Base-by-base conservation (phyloP, 2,329 filamentous ascomycete species). In the Proliferodiscus dingleyae region DNA sequence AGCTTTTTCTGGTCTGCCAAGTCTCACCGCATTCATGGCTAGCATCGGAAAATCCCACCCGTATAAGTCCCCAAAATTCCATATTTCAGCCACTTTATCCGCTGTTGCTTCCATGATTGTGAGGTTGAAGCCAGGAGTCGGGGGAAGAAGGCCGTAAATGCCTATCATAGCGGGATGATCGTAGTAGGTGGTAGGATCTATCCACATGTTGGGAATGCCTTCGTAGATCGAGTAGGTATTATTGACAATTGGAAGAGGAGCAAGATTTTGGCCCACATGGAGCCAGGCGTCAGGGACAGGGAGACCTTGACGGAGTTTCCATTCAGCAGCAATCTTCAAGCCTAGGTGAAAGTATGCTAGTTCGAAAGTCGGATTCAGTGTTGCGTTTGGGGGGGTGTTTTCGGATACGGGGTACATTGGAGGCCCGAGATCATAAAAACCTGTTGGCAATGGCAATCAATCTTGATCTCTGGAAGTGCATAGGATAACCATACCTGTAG, bases 311-410 rank as follows among this genome's bases (percentile, higher is more conserved):
- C 76, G 66, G 37, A 62, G 47, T 55, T 74, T 75, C 78, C 78
- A 82, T 8, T 61, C 54, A 2, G 67, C 64, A 3, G 78, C 78
- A 1, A 80, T 60, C 19, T 74, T 69, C 13, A 81, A 67, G 1
- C 78, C 78, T 48, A 81, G 81, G 13, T 73, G 68, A 77, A 77
- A 81, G 60, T 82, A 82, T 5, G 77, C 53, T 5, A 77, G 63
- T 62, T 82, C 78, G 45, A 81, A 82, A 0, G 76, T 71, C 15
- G 78, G 75, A 53, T 81, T 81, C 2, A 73, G 57, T 0, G 77
- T 81, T 1, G 56, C 61, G 48, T 80, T 80, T 1, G 77, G 76
- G 9, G 70, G 68, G 0, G 78, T 81, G 51, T 80, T 82, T 55
- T 82, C 78, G 1, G 72, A 71, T 4, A 73, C 71, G 0, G 71